phyloP scores from a whole-genome alignment of 257 asterid species.

The Capsicum chinense region DNA sequence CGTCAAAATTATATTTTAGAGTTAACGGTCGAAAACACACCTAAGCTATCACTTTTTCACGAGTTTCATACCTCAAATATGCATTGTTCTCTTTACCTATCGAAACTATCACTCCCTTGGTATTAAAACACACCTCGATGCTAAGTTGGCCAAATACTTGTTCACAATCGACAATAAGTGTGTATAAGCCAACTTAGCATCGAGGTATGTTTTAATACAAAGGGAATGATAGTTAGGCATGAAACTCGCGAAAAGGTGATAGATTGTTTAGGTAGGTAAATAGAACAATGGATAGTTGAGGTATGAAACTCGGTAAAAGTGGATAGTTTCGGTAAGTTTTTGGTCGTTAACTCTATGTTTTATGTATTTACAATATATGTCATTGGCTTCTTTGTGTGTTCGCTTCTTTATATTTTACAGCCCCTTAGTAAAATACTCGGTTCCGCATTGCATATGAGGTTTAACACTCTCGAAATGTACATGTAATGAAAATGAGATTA shows the following conservation, averaged over 20 bases:
- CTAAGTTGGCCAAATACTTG: not conserved
- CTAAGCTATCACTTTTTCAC: not conserved
- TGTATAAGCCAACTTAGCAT: not conserved
- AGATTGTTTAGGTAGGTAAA: no score
- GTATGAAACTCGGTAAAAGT: not conserved
- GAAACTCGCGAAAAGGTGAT: not conserved
- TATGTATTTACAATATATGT: not conserved
- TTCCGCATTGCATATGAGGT: not conserved
- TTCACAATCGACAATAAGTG: not conserved
- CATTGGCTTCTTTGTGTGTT: not conserved
- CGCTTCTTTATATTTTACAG: not conserved
- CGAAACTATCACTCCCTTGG: not conserved
- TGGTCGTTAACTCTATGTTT: not conserved
- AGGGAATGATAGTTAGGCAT: not conserved
- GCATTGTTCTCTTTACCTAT: not conserved
- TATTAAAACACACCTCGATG: not conserved
- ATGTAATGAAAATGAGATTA: slow-evolving; percentile 23
- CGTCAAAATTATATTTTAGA: not conserved
- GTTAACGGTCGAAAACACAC: not conserved
- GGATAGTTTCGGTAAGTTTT: not conserved
- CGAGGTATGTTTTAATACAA: not conserved
- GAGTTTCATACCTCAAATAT: not conserved
- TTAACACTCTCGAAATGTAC: not conserved
- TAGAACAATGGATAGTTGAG: no score
- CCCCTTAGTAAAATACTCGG: not conserved